Percentiles rank a stretch among this genome's conserved stretches.
Conservation (phyloP, 805 yeast genomes). For the Candida germanica region DNA sequence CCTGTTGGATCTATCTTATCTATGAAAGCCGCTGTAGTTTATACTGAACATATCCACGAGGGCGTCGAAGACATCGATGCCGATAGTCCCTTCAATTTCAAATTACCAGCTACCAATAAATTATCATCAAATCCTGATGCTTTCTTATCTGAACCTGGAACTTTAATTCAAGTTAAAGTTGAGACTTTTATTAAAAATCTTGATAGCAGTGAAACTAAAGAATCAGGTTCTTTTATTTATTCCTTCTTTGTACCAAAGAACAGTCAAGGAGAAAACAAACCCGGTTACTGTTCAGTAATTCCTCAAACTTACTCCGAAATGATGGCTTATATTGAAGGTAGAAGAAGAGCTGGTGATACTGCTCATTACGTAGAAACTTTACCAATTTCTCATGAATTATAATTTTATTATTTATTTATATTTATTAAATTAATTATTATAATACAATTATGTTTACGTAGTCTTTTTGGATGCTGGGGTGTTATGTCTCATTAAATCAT, state of each 20-base stretch:
- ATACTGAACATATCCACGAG: conserved; percentile 68
- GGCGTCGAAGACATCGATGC: conserved; percentile 18
- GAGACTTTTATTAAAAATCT: conserved; percentile 74
- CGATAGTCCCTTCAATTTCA: conserved; percentile 47
- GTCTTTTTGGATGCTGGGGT: too few species aligned
- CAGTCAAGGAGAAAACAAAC: conserved; percentile 35
- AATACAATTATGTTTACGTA: too few species aligned
- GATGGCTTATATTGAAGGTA: conserved; percentile 87
- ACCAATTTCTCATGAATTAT: conserved; percentile 15
- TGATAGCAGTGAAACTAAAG: conserved; percentile 56
- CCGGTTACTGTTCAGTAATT: conserved; percentile 71
- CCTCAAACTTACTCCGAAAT: conserved; percentile 89
- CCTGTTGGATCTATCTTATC: conserved; percentile 91
- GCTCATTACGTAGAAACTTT: conserved; percentile 55
- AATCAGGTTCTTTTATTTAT: conserved; percentile 84
- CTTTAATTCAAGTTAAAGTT: conserved; percentile 85
- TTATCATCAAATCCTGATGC: conserved; percentile 51
- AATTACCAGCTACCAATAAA: conserved; percentile 55
- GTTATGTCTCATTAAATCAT: background rate
- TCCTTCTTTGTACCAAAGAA: conserved; percentile 81
- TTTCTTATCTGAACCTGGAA: conserved; percentile 73
- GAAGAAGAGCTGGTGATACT: conserved; percentile 84
- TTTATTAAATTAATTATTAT: too few species aligned
- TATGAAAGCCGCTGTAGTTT: conserved; percentile 77
- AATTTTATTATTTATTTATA: too few species aligned